These are phyloP conservation scores for Kodamaea jinghongensis DNA, from an alignment of 805 yeast species.

Conservation along the genomic window DNA sequence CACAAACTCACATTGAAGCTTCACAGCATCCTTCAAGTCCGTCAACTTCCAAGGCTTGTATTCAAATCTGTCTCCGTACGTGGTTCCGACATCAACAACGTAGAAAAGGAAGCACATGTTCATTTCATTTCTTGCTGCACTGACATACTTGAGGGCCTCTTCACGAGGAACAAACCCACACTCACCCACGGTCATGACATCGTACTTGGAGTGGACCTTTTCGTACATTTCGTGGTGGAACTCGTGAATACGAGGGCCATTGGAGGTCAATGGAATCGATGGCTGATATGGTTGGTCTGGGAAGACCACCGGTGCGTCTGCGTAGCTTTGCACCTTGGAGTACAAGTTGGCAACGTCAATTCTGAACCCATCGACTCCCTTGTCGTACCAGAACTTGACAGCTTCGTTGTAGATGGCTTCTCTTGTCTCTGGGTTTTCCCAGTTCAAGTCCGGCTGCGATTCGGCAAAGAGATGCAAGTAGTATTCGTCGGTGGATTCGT, in stretches of 20 bases:
- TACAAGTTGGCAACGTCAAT: constrained; percentile 55
- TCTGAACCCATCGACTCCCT: constrained; percentile 59
- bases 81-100: constrained; percentile 38
- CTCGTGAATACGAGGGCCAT: constrained; percentile 59
- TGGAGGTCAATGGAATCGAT: constrained; percentile 27
- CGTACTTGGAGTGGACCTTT: constrained; percentile 43
- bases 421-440: constrained; percentile 49
- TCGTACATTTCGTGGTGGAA: constrained; percentile 51
- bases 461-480: constrained; percentile 53
- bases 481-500: constrained; percentile 52
- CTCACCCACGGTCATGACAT: constrained; percentile 59
- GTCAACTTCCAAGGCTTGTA: constrained; percentile 30
- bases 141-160: constrained; percentile 42
- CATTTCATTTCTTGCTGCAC: constrained; percentile 39
- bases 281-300: constrained; percentile 43
- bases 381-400: constrained; percentile 51
- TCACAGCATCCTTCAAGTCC: constrained; percentile 36
- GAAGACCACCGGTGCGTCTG: constrained; percentile 48
- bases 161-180: constrained; percentile 44
- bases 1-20: constrained; percentile 30
- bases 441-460: constrained; percentile 59
- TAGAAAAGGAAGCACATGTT: constrained; percentile 39
- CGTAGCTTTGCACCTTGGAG: constrained; percentile 44
- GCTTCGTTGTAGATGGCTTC: constrained; percentile 46
- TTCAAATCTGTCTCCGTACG: constrained; percentile 32